Evolutionary conservation across 495 filamentous ascomycete species (phyloP).

Genomic region (Daldinia vernicosa): DNA sequence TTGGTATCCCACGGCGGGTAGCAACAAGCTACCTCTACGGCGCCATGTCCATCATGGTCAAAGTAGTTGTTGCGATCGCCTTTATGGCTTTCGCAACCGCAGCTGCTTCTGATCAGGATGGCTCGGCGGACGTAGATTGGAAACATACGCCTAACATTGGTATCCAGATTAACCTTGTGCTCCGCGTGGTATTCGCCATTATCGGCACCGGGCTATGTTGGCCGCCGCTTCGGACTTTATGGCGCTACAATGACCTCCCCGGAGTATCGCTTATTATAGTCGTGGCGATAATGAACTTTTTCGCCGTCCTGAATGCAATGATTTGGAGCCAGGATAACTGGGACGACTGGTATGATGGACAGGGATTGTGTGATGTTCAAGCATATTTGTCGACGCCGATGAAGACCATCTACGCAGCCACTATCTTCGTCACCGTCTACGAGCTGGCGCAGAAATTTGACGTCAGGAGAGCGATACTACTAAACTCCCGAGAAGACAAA

Average conservation of each 20-base stretch:
- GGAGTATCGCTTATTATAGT: slow-evolving; percentile 70
- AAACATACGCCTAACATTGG: neutral
- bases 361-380: slow-evolving; percentile 84
- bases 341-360: slow-evolving; percentile 73
- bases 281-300: slow-evolving; percentile 70
- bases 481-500: slow-evolving; percentile 60
- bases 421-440: slow-evolving; percentile 77
- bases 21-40: neutral
- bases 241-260: slow-evolving; percentile 67
- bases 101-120: neutral
- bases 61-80: neutral
- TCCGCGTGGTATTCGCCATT: slow-evolving; percentile 62
- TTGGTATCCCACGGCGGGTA: neutral
- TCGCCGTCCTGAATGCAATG: slow-evolving; percentile 77
- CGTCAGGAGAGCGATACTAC: slow-evolving; percentile 60
- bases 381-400: slow-evolving; percentile 65
- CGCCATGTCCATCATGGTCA: neutral
- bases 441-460: slow-evolving; percentile 78
- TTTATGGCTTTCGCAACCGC: neutral
- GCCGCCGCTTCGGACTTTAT: slow-evolving; percentile 65
- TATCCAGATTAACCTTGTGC: slow-evolving; percentile 37
- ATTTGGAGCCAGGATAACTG: slow-evolving; percentile 83
- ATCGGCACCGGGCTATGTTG: slow-evolving; percentile 65
- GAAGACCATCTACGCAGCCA: slow-evolving; percentile 69
- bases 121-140: neutral